Percentiles rank a stretch among this genome's conserved stretches.
Evolutionary conservation across 805 yeast genomes (phyloP).

Genomic region (Candida ortonii): DNA sequence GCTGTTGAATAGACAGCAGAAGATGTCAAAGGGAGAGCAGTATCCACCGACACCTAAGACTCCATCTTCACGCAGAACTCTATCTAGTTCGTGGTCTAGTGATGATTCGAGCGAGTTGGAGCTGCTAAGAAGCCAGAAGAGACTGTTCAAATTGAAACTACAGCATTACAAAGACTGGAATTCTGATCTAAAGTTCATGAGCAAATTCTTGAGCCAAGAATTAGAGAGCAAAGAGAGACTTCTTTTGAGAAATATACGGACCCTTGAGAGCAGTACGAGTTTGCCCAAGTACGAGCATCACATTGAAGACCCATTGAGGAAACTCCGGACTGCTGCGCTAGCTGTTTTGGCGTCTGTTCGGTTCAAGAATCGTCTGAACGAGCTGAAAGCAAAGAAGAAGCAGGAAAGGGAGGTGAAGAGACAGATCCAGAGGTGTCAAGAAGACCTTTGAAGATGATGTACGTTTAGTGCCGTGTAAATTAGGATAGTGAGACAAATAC

Average conservation of each 20-base stretch:
- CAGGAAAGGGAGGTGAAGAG: conserved; percentile 20
- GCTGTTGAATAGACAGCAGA: conserved; percentile 13
- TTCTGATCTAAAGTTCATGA: conserved; percentile 36
- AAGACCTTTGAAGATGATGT: conserved; percentile 7
- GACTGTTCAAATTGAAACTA: conserved; percentile 45
- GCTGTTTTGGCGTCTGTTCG: conserved; percentile 39
- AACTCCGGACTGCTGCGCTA: conserved; percentile 30
- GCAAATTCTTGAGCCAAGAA: conserved; percentile 31
- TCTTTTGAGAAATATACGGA: conserved; percentile 25
- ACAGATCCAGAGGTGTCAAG: conserved; percentile 9
- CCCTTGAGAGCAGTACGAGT: conserved; percentile 19
- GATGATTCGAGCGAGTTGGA: conserved; percentile 11
- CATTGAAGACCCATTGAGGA: conserved; percentile 16
- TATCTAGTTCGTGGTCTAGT: background rate
- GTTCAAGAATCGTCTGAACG: conserved; percentile 33
- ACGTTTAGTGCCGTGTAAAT: conserved; percentile 9
- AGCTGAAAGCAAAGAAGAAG: conserved; percentile 15
- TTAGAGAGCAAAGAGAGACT: conserved; percentile 26
- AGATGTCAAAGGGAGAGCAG: conserved; percentile 3
- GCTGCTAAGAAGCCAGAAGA: conserved; percentile 39
- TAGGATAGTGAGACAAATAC: conserved; percentile 5
- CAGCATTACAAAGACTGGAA: conserved; percentile 39
- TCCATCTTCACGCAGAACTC: conserved; percentile 15
- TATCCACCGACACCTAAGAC: conserved; percentile 28
- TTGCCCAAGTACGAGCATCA: conserved; percentile 4